Percentiles rank a stretch among this genome's conserved stretches.
Evolutionary conservation across 2,329 filamentous ascomycete genomes (phyloP).

Genomic region (Chrysoporthe austroafricana): DNA sequence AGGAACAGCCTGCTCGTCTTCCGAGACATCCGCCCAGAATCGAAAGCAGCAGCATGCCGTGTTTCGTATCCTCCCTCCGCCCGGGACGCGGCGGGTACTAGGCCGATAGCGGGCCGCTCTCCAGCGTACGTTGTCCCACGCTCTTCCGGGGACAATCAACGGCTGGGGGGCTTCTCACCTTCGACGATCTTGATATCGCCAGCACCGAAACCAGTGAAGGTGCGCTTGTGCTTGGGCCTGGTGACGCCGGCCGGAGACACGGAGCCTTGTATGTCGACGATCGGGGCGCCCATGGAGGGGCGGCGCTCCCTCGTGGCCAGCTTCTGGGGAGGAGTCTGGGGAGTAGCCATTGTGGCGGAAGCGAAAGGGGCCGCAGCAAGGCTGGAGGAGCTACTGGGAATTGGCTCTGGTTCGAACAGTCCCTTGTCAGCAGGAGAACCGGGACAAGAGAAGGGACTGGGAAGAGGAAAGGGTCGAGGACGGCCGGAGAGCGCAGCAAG

Average conservation of each 20-base stretch:
- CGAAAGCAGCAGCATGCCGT: no score
- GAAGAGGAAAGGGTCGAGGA: not conserved
- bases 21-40: no score
- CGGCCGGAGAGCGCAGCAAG: not conserved
- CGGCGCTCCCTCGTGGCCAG: conserved; percentile 71
- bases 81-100: not conserved
- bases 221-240: conserved; percentile 94
- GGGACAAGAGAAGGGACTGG: not conserved
- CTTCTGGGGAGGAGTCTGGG: conserved; percentile 39
- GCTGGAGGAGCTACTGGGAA: not conserved
- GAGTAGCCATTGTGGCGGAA: conserved; percentile 27
- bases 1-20: no score
- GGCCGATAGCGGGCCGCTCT: not conserved
- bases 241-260: conserved; percentile 84
- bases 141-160: not conserved
- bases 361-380: not conserved
- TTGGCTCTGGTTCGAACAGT: not conserved
- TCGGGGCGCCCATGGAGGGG: conserved; percentile 79
- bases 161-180: conserved; percentile 58
- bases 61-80: no score
- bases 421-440: not conserved
- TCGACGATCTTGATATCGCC: conserved; percentile 93
- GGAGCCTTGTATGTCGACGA: conserved; percentile 83
- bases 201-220: conserved; percentile 90
- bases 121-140: not conserved